A percentile compares a stretch with the other conserved stretches of the same genome.
Conservation (phyloP, 2,329 filamentous ascomycete species). For the Fusarium mundagurra region DNA sequence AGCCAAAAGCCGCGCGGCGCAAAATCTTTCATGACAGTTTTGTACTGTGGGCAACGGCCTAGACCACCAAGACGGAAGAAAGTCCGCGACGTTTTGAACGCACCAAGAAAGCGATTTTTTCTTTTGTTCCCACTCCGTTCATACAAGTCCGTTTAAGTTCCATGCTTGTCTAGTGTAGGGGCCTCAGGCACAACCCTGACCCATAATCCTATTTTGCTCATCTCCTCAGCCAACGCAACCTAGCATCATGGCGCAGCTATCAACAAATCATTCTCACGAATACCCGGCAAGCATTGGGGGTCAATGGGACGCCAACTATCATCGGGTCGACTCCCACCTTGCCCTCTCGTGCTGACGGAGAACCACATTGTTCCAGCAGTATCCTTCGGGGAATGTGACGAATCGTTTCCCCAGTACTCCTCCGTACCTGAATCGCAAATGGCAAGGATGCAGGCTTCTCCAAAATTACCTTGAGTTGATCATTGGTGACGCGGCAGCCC, state of each 20-base stretch:
- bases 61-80: slow-evolving; percentile 17
- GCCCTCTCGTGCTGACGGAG: background rate
- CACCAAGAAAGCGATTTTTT: slow-evolving; percentile 19
- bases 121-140: slow-evolving; percentile 28
- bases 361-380: background rate
- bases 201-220: background rate
- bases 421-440: background rate
- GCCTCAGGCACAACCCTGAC: slow-evolving; percentile 26
- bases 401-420: slow-evolving; percentile 7
- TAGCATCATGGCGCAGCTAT: background rate
- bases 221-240: slow-evolving; percentile 15
- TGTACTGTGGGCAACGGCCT: slow-evolving; percentile 33
- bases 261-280: slow-evolving; percentile 10
- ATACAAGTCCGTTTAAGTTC: slow-evolving; percentile 19
- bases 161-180: slow-evolving; percentile 13
- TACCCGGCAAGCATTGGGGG: background rate
- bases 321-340: slow-evolving; percentile 13
- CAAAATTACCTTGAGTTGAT: slow-evolving; percentile 10
- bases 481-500: slow-evolving; percentile 38
- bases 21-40: slow-evolving; percentile 27
- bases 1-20: slow-evolving; percentile 27
- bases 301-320: background rate
- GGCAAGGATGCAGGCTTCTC: slow-evolving; percentile 27
- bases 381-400: slow-evolving; percentile 4
- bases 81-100: slow-evolving; percentile 31